Evolutionary conservation across 441 rosid species (phyloP).

Genomic region (Kokia cookei): DNA sequence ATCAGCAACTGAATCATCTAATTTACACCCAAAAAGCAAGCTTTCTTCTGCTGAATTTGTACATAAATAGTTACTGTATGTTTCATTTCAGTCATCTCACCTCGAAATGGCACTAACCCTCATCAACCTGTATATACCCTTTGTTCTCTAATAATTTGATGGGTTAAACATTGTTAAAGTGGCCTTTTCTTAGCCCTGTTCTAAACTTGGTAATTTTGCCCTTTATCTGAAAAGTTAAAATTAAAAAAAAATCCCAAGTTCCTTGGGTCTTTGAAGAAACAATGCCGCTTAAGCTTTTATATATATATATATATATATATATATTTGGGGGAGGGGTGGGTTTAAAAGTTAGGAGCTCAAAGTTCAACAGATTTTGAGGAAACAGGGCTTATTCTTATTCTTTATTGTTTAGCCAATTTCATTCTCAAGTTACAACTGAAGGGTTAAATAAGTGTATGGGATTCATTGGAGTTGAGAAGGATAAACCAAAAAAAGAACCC

Average conservation of each 20-base stretch:
- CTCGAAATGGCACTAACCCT: constrained; percentile 25
- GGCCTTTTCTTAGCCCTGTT: not conserved
- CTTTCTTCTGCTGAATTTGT: constrained; percentile 22
- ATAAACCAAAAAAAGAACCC: not conserved
- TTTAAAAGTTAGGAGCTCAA: no score
- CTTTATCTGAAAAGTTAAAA: no score
- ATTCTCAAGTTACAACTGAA: no score
- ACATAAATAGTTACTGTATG: constrained; percentile 18
- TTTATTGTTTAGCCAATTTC: no score
- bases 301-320: no score
- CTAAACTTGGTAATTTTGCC: no score
- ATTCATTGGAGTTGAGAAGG: not conserved
- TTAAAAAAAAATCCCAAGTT: no score
- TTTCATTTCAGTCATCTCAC: constrained; percentile 9
- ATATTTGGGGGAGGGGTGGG: no score
- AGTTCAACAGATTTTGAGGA: no score
- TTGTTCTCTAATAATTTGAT: constrained; percentile 13
- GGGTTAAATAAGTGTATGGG: not conserved
- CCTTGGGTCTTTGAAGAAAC: no score
- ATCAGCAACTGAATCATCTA: constrained; percentile 44
- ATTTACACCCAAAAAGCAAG: not conserved
- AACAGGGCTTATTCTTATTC: no score
- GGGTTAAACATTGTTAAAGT: constrained; percentile 1
- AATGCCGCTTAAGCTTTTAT: no score
- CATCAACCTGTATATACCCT: constrained; percentile 20